Base-by-base conservation (phyloP, 768 basidiomycete species). In the Psilocybe tampanensis region DNA sequence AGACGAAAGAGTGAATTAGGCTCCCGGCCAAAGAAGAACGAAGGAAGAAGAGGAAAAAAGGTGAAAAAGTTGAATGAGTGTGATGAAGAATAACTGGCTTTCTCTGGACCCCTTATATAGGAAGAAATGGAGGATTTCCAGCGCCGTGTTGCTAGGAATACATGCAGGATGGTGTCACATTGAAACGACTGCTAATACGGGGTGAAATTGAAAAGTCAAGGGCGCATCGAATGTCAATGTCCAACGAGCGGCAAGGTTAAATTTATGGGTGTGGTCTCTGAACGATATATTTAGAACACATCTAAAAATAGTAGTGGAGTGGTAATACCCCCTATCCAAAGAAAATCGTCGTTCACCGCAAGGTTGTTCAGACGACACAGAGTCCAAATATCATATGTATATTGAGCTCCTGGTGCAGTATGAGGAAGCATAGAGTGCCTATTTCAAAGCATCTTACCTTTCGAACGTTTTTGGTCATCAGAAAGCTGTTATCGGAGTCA, bases 21-120 rank as follows among this genome's bases (percentile, higher is more conserved):
- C 58, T 54, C 58, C 58, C 58, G 54, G 54, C 50, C 59, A 55
- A n/a, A 55, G 42, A 62, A 61, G 44, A 65, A 61, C 58, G 60
- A 66, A 58, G 60, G 58, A 61, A 64, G 54, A 64, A 62, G 61
- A 65, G 67, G 69, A 71, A 63, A 65, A 9, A 29, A 29, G 29
- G 29, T 29, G 66, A 67, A 29, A 26, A 36, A 56, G 57, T 39
- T 55, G 61, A 57, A 60, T 52, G 55, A 55, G 62, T 29, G 29
- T 29, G 9, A 52, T 60, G 50, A 41, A 52, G 62, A 57, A 58
- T 45, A 55, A 19, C 5, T 23, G 44, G 24, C 3, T 36, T 36
- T 32, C 24, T 36, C n/a, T 23, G 8, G 36, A 23, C 21, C 24
- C 24, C 50, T 41, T 63, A 58, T 63, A 63, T 63, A 61, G 6